Conservation (phyloP, 106 monocot species). For the Gastrodia elata region DNA sequence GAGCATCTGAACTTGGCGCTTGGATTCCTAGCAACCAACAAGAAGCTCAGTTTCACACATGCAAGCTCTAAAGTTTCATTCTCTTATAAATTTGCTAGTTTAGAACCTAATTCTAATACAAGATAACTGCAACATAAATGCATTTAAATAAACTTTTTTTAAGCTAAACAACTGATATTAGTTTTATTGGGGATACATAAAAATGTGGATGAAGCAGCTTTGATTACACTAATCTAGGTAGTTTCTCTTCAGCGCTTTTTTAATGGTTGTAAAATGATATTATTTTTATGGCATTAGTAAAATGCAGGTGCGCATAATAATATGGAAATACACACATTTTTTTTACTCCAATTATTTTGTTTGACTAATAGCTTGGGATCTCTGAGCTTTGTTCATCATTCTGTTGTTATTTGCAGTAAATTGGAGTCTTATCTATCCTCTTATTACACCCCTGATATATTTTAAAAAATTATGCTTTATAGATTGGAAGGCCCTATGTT, state of each 20-base stretch:
- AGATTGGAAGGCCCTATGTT: constrained; percentile 94
- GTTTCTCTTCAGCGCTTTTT: background rate
- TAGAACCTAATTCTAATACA: too few relatives aligned
- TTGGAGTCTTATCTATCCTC: background rate
- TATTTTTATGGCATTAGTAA: background rate
- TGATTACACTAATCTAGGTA: background rate
- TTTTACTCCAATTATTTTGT: background rate
- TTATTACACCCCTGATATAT: background rate
- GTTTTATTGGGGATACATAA: background rate
- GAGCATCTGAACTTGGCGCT: too few relatives aligned
- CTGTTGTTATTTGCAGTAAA: background rate
- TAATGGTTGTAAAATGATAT: background rate
- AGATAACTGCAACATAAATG: too few relatives aligned
- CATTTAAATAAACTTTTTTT: too few relatives aligned
- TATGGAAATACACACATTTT: background rate
- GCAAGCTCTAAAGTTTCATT: too few relatives aligned
- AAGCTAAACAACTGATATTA: too few relatives aligned
- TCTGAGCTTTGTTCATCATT: background rate
- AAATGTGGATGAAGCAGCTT: background rate
- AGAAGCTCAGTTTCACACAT: too few relatives aligned
- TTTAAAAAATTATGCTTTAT: constrained; percentile 10
- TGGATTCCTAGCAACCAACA: too few relatives aligned
- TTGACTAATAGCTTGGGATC: background rate
- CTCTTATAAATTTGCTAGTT: too few relatives aligned
- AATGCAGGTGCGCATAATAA: background rate